Conservation (phyloP, 768 basidiomycete genomes). For the Nidularia sp. region DNA sequence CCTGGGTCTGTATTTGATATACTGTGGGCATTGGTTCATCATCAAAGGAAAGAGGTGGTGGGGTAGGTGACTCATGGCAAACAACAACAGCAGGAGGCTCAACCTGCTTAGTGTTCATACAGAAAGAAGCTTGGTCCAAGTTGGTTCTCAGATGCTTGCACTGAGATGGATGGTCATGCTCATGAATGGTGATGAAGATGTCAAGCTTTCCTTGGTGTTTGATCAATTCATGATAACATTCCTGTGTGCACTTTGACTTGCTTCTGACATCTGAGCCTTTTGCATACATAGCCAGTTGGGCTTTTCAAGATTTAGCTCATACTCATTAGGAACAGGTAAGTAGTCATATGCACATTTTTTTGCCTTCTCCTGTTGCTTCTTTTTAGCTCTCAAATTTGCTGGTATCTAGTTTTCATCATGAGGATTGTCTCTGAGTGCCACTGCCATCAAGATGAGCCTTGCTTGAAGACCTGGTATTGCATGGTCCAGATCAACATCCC, state of each 20-base stretch:
- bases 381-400: no score
- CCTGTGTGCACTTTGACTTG: slow-evolving; percentile 3
- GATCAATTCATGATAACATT: background rate
- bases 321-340: background rate
- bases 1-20: no score
- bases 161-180: background rate
- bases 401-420: background rate
- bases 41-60: background rate
- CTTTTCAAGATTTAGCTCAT: background rate
- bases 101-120: no score
- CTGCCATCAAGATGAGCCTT: background rate
- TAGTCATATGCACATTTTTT: background rate
- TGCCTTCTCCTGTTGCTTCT: background rate
- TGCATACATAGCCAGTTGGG: slow-evolving; percentile 1
- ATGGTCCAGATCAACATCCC: background rate
- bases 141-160: no score
- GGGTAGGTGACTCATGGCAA: background rate
- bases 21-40: background rate
- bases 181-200: background rate
- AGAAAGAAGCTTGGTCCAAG: no score
- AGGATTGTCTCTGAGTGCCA: slow-evolving; percentile 3
- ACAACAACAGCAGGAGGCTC: background rate
- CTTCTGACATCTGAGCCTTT: slow-evolving; percentile 6
- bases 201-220: background rate
- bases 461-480: background rate